A percentile compares a stretch with the other conserved stretches of the same genome.
These are phyloP conservation scores for Gyromitra esculenta DNA, from an alignment of 2,329 filamentous ascomycete genomes.

Conservation along the genomic window DNA sequence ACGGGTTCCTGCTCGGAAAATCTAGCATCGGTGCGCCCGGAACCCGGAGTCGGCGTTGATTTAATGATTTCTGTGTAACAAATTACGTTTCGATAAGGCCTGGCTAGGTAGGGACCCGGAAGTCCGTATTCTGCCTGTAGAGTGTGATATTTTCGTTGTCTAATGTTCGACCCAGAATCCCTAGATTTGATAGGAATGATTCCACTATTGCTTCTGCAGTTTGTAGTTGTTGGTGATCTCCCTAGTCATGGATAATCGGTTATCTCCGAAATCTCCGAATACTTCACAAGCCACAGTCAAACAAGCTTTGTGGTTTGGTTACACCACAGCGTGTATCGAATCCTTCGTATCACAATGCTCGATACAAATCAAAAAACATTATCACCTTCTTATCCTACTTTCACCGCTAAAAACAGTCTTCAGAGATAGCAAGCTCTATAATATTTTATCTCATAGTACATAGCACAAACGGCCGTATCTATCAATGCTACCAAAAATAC, in stretches of 20 bases:
- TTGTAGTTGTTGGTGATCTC: too few species aligned
- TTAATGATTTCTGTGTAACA: not conserved
- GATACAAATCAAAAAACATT: too few species aligned
- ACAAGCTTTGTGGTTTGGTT: too few species aligned
- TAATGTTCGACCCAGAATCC: too few species aligned
- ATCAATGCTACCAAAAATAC: not conserved
- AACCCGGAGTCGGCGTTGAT: not conserved
- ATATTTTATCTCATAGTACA: not conserved
- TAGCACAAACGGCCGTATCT: conserved; percentile 7
- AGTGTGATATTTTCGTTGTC: not conserved
- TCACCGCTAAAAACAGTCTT: not conserved
- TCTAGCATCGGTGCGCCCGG: not conserved
- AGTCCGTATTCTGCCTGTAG: conserved; percentile 1
- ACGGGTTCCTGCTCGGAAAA: not conserved
- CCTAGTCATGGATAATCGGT: too few species aligned
- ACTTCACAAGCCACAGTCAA: not conserved
- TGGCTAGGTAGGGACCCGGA: not conserved
- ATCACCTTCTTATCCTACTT: not conserved
- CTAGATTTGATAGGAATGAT: too few species aligned
- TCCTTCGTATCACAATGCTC: too few species aligned
- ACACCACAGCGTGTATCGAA: too few species aligned
- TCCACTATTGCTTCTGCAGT: too few species aligned
- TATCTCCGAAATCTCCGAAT: not conserved
- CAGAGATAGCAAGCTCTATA: not conserved
- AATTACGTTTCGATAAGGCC: not conserved